These are phyloP conservation scores for Trifolium fragiferum DNA, from an alignment of 306 rosid genomes.

Conservation along the genomic window DNA sequence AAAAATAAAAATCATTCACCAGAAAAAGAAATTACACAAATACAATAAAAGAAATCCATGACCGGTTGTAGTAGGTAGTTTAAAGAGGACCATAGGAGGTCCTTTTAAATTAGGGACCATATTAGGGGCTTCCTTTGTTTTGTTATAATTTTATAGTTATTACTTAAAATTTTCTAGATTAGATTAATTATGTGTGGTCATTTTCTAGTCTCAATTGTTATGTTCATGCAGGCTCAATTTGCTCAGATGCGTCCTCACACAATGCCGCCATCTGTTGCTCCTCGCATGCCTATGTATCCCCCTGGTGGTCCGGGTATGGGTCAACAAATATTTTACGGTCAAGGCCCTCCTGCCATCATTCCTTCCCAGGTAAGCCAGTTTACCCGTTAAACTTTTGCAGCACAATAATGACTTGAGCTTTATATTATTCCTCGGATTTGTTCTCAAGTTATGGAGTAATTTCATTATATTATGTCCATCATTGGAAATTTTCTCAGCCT, in stretches of 20 bases:
- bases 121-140: too few relatives aligned
- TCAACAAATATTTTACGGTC: constrained; percentile 95
- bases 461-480: constrained; percentile 9
- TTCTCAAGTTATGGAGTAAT: neutral
- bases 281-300: constrained; percentile 97
- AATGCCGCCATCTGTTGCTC: constrained; percentile 86
- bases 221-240: constrained; percentile 79
- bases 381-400: neutral
- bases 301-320: constrained; percentile 98
- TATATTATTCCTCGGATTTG: neutral
- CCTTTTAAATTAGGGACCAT: too few relatives aligned
- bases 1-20: too few relatives aligned
- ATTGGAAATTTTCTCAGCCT: constrained; percentile 59
- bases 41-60: too few relatives aligned
- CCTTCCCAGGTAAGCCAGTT: constrained; percentile 84
- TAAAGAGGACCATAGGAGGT: too few relatives aligned
- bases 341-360: constrained; percentile 96
- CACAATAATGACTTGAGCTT: neutral
- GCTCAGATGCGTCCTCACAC: constrained; percentile 92
- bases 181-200: constrained; percentile 20
- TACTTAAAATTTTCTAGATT: neutral
- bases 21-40: too few relatives aligned
- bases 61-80: too few relatives aligned
- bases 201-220: constrained; percentile 27
- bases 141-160: constrained; percentile 6